These are phyloP conservation scores for Tricholoma bakamatsutake DNA, from an alignment of 768 basidiomycete genomes.

Conservation along the genomic window DNA sequence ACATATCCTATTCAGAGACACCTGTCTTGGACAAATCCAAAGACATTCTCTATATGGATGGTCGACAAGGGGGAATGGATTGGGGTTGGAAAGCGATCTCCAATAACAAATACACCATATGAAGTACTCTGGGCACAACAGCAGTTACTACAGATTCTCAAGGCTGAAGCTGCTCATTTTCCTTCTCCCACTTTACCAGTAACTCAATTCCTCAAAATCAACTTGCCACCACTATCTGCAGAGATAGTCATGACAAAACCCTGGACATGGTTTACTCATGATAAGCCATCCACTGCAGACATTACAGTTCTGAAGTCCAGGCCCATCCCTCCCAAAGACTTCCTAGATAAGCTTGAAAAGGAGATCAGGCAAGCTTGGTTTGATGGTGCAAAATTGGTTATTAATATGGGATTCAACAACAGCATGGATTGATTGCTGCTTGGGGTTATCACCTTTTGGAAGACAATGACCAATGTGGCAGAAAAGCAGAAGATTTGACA, in stretches of 20 bases:
- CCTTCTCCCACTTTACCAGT: background rate
- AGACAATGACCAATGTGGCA: background rate
- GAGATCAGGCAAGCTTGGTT: constrained; percentile 16
- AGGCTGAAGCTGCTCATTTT: too few relatives aligned
- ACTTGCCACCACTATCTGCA: too few relatives aligned
- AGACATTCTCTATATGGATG: background rate
- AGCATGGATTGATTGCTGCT: constrained; percentile 11
- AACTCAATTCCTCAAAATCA: background rate
- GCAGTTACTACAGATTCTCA: too few relatives aligned
- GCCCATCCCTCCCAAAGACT: background rate
- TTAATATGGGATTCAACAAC: constrained; percentile 11
- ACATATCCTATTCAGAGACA: background rate
- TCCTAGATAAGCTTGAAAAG: background rate
- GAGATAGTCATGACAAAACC: background rate
- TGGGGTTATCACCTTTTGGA: constrained; percentile 11
- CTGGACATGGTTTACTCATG: background rate
- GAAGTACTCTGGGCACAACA: too few relatives aligned
- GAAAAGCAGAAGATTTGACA: constrained; percentile 1
- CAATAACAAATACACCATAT: too few relatives aligned
- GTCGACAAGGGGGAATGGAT: background rate
- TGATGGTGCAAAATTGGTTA: constrained; percentile 13
- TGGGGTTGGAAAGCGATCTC: background rate
- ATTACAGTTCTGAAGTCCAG: background rate
- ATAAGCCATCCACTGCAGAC: too few relatives aligned
- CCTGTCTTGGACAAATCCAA: background rate